phyloP scores from a whole-genome alignment of 23 red algal genomes.

The Agarophyton chilense region DNA sequence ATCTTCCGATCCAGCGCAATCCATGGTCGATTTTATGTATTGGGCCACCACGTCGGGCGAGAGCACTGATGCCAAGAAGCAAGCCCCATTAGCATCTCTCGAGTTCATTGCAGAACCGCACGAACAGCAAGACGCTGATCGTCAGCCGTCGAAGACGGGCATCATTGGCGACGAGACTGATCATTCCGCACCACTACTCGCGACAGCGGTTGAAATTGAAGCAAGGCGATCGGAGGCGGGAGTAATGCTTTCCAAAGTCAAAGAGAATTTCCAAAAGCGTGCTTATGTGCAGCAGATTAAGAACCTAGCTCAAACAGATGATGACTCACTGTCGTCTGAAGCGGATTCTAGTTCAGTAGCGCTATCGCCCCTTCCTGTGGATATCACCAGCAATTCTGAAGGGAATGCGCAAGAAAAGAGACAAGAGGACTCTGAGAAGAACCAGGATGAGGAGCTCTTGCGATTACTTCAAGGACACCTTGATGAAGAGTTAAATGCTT shows the following conservation, averaged over 20 bases:
- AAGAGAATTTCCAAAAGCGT: not conserved
- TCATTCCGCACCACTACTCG: not conserved
- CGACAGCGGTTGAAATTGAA: conserved; percentile 11
- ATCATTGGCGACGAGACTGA: not conserved
- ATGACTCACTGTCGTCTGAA: conserved; percentile 10
- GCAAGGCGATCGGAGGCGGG: not conserved
- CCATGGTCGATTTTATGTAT: conserved; percentile 33
- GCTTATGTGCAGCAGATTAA: not conserved
- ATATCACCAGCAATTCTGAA: not conserved
- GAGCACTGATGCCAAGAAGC: not conserved
- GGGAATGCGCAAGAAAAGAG: not conserved
- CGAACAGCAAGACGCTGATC: not conserved
- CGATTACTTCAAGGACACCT: not conserved
- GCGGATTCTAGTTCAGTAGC: conserved; percentile 5
- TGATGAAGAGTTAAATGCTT: not conserved
- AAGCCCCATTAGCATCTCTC: not conserved
- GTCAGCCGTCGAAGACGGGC: not conserved
- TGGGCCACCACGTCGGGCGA: conserved; percentile 37
- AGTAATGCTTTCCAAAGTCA: not conserved
- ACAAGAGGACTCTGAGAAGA: not conserved
- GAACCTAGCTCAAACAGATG: not conserved
- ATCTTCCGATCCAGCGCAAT: not conserved
- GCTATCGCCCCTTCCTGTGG: not conserved
- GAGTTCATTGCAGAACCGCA: not conserved
- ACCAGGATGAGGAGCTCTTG: not conserved